Evolutionary conservation across 306 rosid genomes (phyloP).

Genomic region (Rosa lucieae): DNA sequence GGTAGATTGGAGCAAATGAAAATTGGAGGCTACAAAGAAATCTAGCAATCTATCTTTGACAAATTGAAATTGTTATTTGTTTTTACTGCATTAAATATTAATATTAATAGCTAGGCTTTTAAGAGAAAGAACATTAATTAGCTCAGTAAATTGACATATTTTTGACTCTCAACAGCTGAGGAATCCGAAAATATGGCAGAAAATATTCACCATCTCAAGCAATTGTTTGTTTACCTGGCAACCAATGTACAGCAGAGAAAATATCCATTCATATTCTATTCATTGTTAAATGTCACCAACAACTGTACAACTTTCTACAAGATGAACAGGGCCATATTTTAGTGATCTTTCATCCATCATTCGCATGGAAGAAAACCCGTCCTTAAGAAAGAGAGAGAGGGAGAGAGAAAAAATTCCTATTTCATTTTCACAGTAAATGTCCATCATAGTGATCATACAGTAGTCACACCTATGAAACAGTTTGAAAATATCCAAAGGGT

Average conservation of each 20-base stretch:
- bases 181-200: background rate
- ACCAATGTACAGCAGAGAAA: background rate
- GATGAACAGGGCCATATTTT: background rate
- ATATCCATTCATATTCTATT: background rate
- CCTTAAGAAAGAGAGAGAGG: too few species aligned
- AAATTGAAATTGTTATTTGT: too few species aligned
- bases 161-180: background rate
- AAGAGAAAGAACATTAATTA: background rate
- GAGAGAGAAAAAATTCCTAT: background rate
- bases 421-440: background rate
- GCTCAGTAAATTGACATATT: background rate
- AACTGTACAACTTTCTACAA: background rate
- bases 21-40: background rate
- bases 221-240: background rate
- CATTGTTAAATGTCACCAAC: background rate
- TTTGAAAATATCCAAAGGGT: background rate
- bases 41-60: background rate
- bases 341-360: background rate
- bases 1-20: background rate
- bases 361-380: background rate
- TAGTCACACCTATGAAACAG: background rate
- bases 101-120: background rate
- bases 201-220: background rate
- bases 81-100: background rate
- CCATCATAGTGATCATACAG: background rate